Conservation (phyloP, 306 rosid genomes). For the Prunus armeniaca region DNA sequence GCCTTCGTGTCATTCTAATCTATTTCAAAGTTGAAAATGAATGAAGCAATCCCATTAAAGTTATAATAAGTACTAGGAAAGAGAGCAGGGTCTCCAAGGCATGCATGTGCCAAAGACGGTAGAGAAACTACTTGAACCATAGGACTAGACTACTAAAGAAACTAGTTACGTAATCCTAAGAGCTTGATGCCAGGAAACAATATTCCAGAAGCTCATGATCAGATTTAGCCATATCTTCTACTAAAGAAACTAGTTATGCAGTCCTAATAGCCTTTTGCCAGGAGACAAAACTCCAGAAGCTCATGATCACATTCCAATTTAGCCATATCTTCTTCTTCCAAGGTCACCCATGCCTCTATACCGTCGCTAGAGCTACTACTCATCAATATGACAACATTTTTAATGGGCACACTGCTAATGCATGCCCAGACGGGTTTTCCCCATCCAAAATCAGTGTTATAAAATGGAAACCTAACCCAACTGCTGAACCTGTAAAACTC, state of each 20-base stretch:
- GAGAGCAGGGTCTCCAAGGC: background rate
- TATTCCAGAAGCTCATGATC: background rate
- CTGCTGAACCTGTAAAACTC: conserved; percentile 23
- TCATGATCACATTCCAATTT: background rate
- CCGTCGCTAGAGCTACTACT: conserved; percentile 9
- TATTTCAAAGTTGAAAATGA: too few relatives aligned
- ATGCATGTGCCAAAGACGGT: background rate
- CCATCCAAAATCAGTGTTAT: conserved; percentile 21
- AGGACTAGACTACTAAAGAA: background rate
- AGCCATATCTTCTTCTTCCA: conserved; percentile 12
- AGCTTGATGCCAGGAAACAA: conserved; percentile 10
- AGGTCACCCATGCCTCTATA: conserved; percentile 17
- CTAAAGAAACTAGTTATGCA: background rate
- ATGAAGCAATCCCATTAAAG: background rate
- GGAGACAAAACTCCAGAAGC: conserved; percentile 4
- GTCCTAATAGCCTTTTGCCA: conserved; percentile 1
- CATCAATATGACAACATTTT: conserved; percentile 6
- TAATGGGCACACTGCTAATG: conserved; percentile 11
- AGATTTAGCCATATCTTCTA: conserved; percentile 4
- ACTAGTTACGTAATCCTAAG: background rate
- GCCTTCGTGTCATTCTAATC: background rate
- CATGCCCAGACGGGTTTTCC: conserved; percentile 24
- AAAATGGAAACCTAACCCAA: conserved; percentile 15
- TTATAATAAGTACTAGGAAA: background rate
- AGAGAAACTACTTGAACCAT: background rate